Evolutionary conservation across 352 stramenopile species (phyloP).

Genomic region (Phytophthora melonis): DNA sequence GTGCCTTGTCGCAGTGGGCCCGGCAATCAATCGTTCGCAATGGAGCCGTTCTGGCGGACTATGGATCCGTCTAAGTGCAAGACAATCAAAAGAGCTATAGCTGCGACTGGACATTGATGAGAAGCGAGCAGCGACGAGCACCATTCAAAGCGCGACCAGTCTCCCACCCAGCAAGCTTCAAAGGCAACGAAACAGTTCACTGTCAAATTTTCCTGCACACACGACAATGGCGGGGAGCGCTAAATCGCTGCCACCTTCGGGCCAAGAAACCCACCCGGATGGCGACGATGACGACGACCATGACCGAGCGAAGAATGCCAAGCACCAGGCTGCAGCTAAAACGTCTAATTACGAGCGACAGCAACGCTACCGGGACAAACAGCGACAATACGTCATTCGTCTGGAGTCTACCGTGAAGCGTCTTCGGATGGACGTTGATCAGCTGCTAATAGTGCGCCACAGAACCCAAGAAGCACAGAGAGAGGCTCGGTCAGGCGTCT

Average conservation of each 20-base stretch:
- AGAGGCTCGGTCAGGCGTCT: background rate
- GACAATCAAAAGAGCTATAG: no score
- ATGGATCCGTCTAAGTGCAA: no score
- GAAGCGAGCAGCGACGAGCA: background rate
- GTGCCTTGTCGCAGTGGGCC: no score
- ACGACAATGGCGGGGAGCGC: background rate
- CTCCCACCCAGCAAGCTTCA: background rate
- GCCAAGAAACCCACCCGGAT: background rate
- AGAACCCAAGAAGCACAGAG: conserved; percentile 2
- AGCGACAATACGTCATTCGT: conserved; percentile 20
- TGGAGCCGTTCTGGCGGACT: no score
- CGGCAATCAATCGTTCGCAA: no score
- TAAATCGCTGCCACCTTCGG: background rate
- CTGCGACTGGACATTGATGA: background rate
- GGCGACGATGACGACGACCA: background rate
- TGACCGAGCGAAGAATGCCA: background rate
- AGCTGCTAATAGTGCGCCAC: conserved; percentile 11
- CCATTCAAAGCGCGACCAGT: background rate
- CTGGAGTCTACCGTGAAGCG: conserved; percentile 32
- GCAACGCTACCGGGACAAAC: conserved; percentile 36
- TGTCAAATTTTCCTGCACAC: conserved; percentile 8
- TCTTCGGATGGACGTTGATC: conserved; percentile 34
- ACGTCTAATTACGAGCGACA: conserved; percentile 19
- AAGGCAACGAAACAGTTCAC: conserved; percentile 13
- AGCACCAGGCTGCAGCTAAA: background rate